Evolutionary conservation across 1,284 basidiomycete genomes (phyloP).

Genomic region (Marasmius oreades): DNA sequence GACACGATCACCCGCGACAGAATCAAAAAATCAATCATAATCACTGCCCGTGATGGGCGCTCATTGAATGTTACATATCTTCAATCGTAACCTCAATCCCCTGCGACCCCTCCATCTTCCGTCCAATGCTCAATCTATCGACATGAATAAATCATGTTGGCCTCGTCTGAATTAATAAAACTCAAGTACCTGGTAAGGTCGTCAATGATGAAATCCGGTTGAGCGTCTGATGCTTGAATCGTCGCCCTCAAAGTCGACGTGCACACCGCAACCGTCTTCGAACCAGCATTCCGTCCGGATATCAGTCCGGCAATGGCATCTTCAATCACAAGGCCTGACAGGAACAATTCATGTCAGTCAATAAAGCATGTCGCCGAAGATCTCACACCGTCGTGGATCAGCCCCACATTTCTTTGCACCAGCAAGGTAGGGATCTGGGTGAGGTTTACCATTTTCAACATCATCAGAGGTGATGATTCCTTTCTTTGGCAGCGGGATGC

Average conservation of each 20-base stretch:
- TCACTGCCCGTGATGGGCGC: too few relatives aligned
- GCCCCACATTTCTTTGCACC: slow-evolving; percentile 52
- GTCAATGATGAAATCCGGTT: slow-evolving; percentile 50
- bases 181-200: slow-evolving; percentile 54
- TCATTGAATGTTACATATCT: too few relatives aligned
- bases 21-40: too few relatives aligned
- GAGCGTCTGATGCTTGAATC: slow-evolving; percentile 43
- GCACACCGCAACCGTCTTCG: slow-evolving; percentile 72
- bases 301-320: slow-evolving; percentile 80
- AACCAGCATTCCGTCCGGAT: slow-evolving; percentile 73
- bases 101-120: slow-evolving; percentile 25
- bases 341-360: background rate
- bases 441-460: slow-evolving; percentile 73
- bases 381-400: slow-evolving; percentile 49
- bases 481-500: slow-evolving; percentile 49
- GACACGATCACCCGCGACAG: too few relatives aligned
- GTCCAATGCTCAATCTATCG: slow-evolving; percentile 32
- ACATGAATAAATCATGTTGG: background rate
- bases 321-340: slow-evolving; percentile 73
- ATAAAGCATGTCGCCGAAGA: background rate
- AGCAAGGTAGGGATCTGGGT: slow-evolving; percentile 76
- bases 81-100: slow-evolving; percentile 36
- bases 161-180: background rate
- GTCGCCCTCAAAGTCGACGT: slow-evolving; percentile 68
- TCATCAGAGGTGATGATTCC: slow-evolving; percentile 74